phyloP scores from a whole-genome alignment of 805 yeast genomes.

The Pichia insulana region DNA sequence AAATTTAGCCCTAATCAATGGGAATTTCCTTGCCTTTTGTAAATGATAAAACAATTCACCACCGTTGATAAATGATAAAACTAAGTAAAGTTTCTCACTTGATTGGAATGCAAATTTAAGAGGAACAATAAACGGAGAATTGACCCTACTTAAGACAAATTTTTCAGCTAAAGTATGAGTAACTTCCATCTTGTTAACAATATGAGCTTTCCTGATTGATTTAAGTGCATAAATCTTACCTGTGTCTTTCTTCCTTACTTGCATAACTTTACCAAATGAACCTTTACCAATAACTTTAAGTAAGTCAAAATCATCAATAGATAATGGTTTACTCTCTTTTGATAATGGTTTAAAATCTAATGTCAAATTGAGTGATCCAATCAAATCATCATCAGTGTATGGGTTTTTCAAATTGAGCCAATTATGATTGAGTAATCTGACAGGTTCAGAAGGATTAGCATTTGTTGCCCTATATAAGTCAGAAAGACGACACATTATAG shows the following conservation, averaged over 20 bases:
- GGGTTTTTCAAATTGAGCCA: conserved; percentile 32
- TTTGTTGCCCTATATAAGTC: conserved; percentile 12
- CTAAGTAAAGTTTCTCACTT: conserved; percentile 90
- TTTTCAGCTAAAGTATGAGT: conserved; percentile 95
- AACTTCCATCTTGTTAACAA: conserved; percentile 89
- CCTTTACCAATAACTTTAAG: conserved; percentile 97
- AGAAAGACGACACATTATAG: conserved; percentile 50
- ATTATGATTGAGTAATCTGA: conserved; percentile 60
- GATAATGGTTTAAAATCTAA: conserved; percentile 30
- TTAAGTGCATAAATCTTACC: conserved; percentile 90
- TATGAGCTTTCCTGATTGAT: conserved; percentile 88
- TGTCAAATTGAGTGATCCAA: conserved; percentile 33
- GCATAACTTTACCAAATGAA: conserved; percentile 98
- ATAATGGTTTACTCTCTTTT: conserved; percentile 40
- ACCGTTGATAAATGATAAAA: conserved; percentile 89
- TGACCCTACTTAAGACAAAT: conserved; percentile 86
- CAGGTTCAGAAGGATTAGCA: conserved; percentile 28
- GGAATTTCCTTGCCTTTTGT: conserved; percentile 84
- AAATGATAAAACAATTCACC: conserved; percentile 94
- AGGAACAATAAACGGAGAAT: conserved; percentile 94
- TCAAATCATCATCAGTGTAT: conserved; percentile 24
- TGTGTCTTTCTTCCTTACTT: conserved; percentile 92
- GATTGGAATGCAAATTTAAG: conserved; percentile 92
- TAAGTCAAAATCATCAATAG: conserved; percentile 87
- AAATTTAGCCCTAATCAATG: conserved; percentile 81